phyloP scores from a whole-genome alignment of 1,139 yeast genomes.

The Debaryomycetaceae sp. region DNA sequence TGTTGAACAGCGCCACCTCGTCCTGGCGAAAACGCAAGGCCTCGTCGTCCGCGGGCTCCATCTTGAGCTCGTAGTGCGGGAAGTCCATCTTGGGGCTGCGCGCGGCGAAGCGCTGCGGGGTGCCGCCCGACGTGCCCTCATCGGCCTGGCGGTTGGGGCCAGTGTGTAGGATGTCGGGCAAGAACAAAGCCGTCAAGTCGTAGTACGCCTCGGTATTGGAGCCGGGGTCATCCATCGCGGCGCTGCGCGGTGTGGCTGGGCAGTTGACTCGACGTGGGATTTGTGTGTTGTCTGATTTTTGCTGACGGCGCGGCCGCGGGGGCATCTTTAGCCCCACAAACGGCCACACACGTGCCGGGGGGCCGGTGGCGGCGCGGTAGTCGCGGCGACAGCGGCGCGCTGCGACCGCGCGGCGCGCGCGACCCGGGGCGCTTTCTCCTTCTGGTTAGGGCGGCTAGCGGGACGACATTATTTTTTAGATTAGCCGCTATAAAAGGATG shows the following conservation, averaged over 20 bases:
- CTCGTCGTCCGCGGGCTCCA: slow-evolving; percentile 3
- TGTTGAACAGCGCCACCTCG: slow-evolving; percentile 11
- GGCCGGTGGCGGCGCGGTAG: too few relatives aligned
- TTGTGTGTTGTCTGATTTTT: too few relatives aligned
- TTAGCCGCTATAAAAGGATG: too few relatives aligned
- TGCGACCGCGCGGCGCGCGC: too few relatives aligned
- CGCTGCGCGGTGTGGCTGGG: slow-evolving; percentile 1
- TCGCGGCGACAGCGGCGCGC: too few relatives aligned
- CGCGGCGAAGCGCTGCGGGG: background rate
- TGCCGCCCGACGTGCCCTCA: background rate
- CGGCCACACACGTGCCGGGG: too few relatives aligned
- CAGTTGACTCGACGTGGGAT: too few relatives aligned
- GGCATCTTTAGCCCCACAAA: too few relatives aligned
- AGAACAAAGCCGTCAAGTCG: slow-evolving; percentile 40
- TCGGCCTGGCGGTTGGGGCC: slow-evolving; percentile 2
- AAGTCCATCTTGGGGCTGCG: slow-evolving; percentile 5
- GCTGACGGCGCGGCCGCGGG: too few relatives aligned
- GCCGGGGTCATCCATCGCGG: slow-evolving; percentile 10
- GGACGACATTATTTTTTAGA: too few relatives aligned
- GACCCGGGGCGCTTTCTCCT: too few relatives aligned
- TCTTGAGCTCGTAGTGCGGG: slow-evolving; percentile 4
- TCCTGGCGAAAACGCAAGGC: slow-evolving; percentile 5
- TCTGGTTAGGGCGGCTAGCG: too few relatives aligned
- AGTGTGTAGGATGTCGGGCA: slow-evolving; percentile 37
- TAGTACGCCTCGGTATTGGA: slow-evolving; percentile 19